Evolutionary conservation across 331 rosid genomes (phyloP).

Genomic region (Cydonia oblonga): DNA sequence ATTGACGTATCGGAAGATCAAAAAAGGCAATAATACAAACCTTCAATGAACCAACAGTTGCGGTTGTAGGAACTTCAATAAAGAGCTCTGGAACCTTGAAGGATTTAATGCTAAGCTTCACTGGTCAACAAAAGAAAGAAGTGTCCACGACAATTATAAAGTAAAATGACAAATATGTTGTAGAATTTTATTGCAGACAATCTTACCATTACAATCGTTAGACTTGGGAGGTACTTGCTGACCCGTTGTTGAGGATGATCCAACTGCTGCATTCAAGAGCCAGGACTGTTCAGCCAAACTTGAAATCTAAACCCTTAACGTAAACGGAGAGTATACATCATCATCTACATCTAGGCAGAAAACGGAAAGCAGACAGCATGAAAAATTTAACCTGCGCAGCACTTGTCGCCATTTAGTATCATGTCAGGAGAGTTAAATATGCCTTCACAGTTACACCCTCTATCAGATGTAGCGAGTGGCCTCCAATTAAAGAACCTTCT

Average conservation of each 20-base stretch:
- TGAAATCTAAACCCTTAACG: conserved; percentile 9
- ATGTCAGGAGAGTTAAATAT: conserved; percentile 28
- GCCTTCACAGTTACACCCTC: conserved; percentile 38
- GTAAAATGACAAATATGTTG: neutral
- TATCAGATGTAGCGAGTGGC: conserved; percentile 35
- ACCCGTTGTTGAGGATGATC: conserved; percentile 35
- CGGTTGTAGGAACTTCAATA: conserved; percentile 57
- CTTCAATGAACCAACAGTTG: conserved; percentile 69
- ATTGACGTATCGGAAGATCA: neutral
- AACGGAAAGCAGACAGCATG: conserved; percentile 9
- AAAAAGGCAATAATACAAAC: conserved; percentile 21
- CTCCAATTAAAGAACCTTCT: conserved; percentile 45
- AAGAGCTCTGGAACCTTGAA: conserved; percentile 69
- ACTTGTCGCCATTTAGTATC: conserved; percentile 22
- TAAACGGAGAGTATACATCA: neutral
- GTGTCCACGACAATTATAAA: conserved; percentile 1
- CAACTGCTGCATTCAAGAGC: conserved; percentile 35
- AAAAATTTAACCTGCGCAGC: conserved; percentile 30
- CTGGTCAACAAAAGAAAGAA: conserved; percentile 26
- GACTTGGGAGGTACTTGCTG: conserved; percentile 30
- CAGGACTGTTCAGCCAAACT: conserved; percentile 19
- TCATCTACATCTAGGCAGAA: neutral
- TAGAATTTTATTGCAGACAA: neutral
- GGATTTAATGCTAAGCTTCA: conserved; percentile 72
- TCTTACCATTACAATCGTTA: conserved; percentile 47